Evolutionary conservation across 768 basidiomycete species (phyloP).

Genomic region (Panaeolus papilionaceus): DNA sequence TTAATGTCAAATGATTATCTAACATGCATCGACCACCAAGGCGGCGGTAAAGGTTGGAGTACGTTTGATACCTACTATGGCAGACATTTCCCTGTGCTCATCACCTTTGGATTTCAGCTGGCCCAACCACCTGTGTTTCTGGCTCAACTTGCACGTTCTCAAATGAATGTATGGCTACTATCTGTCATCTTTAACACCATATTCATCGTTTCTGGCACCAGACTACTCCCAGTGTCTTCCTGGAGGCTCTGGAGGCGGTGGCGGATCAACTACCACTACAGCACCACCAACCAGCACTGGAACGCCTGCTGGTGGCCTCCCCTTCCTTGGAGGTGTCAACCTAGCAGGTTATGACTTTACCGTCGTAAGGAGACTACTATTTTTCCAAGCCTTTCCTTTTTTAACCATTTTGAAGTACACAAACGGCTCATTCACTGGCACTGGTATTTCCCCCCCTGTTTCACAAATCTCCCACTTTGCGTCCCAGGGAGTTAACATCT

Average conservation of each 20-base stretch:
- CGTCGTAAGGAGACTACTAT: constrained; percentile 35
- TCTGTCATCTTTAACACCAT: not conserved
- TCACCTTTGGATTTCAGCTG: not conserved
- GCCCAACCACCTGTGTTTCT: not conserved
- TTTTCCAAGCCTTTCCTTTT: not conserved
- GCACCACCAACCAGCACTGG: constrained; percentile 27
- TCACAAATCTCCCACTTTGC: constrained; percentile 56
- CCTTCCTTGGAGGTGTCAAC: constrained; percentile 55
- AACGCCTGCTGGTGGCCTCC: constrained; percentile 31
- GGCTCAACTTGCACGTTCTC: constrained; percentile 1
- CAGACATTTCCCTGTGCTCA: not conserved
- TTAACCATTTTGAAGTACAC: constrained; percentile 35
- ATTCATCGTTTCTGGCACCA: not conserved
- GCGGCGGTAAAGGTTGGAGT: constrained; percentile 6
- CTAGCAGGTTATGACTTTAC: constrained; percentile 55
- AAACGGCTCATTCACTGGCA: constrained; percentile 51
- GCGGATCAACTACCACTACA: not conserved
- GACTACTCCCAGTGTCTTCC: constrained; percentile 4
- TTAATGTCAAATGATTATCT: not conserved
- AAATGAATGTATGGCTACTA: not conserved
- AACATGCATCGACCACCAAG: not conserved
- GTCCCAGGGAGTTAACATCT: constrained; percentile 53
- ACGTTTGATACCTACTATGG: not conserved
- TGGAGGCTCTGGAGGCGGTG: not conserved
- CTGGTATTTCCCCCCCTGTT: constrained; percentile 42